These are phyloP conservation scores for Beauveria sp. DNA, from an alignment of 2,329 filamentous ascomycete species.

Conservation along the genomic window DNA sequence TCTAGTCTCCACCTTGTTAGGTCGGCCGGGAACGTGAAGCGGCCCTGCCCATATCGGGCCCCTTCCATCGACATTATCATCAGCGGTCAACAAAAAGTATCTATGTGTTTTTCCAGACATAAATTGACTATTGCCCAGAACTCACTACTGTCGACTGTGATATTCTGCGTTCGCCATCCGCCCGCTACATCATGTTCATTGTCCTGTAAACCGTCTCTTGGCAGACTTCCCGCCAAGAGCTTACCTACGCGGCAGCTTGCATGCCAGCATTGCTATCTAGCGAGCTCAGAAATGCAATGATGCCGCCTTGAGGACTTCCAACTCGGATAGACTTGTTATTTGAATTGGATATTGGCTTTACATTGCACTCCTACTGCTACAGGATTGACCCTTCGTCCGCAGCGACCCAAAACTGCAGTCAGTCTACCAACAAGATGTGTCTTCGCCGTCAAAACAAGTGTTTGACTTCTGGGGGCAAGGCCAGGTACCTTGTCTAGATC, in stretches of 20 bases:
- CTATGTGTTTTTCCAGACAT: too few relatives aligned
- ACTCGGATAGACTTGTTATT: neutral
- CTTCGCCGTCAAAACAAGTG: neutral
- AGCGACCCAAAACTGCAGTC: neutral
- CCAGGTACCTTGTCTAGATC: too few relatives aligned
- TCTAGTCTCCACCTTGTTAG: constrained; percentile 3
- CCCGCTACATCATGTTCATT: neutral
- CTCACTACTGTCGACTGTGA: neutral
- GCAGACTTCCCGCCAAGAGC: neutral
- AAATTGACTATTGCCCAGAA: neutral
- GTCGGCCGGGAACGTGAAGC: neutral
- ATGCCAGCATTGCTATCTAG: neutral
- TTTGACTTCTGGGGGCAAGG: neutral
- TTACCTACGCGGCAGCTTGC: neutral
- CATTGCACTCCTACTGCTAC: neutral
- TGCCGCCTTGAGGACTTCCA: neutral
- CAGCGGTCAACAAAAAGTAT: neutral
- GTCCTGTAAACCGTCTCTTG: too few relatives aligned
- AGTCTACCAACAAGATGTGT: neutral
- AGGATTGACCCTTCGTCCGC: neutral
- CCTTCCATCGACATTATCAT: neutral
- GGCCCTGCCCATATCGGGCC: neutral
- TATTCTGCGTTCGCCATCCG: neutral
- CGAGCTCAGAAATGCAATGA: neutral
- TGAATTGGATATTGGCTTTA: too few relatives aligned